Conservation (phyloP, 257 asterid genomes). For the Capsicum baccatum region DNA sequence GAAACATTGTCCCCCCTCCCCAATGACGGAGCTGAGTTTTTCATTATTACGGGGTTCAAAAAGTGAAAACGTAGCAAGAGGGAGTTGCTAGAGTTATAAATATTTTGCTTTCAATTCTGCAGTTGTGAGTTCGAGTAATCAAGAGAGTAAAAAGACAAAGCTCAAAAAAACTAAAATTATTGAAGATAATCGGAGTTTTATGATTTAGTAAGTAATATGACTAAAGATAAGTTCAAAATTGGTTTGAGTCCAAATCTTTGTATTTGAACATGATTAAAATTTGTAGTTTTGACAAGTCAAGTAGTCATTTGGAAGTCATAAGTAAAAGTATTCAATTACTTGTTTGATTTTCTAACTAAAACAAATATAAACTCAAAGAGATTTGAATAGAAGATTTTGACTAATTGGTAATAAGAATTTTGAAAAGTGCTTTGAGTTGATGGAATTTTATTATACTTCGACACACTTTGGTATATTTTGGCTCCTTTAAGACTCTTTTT, state of each 20-base stretch:
- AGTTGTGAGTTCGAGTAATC: no score
- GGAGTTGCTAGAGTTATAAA: no score
- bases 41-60: no score
- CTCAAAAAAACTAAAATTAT: no score
- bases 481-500: no score
- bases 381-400: neutral
- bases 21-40: no score
- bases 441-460: neutral
- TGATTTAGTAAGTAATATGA: neutral
- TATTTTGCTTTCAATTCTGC: no score
- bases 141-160: no score
- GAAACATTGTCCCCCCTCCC: constrained; percentile 38
- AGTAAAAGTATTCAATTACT: neutral
- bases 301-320: neutral
- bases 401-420: neutral
- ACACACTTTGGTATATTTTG: neutral
- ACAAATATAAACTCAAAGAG: no score
- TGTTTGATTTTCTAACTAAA: no score
- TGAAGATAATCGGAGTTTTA: no score
- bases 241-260: neutral
- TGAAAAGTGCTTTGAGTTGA: neutral
- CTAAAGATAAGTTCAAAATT: neutral
- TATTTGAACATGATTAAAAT: neutral
- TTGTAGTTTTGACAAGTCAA: constrained; percentile 6
- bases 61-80: no score